Evolutionary conservation across 1,139 yeast genomes (phyloP), one percentile per base, ranked within the genome.

Genomic region (Yarrowia galli): DNA sequence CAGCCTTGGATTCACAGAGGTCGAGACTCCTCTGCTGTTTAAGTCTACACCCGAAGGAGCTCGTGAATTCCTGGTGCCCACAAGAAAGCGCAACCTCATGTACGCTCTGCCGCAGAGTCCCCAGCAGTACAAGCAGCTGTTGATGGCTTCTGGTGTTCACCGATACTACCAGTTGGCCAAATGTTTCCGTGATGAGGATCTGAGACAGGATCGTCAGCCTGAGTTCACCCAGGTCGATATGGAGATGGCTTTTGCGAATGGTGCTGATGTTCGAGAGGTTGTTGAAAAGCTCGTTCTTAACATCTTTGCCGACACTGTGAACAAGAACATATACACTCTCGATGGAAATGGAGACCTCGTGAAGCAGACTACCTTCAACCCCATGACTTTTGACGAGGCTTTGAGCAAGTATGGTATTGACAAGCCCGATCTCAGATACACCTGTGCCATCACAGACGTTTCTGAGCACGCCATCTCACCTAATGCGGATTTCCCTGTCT

Each of bases 1-100:
- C 13, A 69, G 72, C 7, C 72, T 75, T 40, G 79, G 79, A 0
- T 95, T 95, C 76, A 84, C 85, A 0, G 99, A 95, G 74, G 84
- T 96, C 51, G 99, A 95, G 75, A 95, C 99, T 0, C 99, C 99
- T 0, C 77, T 93, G 16, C 79, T 95, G 38, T 95, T 95, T 82
- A 93, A 95, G 75, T 91, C 97, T 0, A 95, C 99, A 0, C 99
- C 99, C 0, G 99, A 95, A 78, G 99, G 99, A 13, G 99, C 99
- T 1, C 82, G 97, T 51, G 99, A 95, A 78, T 95, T 95, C 75
- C 79, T 96, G 67, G 98, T 95, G 0, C 99, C 99, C 0, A 92
- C 98, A 0, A 83, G 98, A 71, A 79, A 83, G 20, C 77, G 80
- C 5, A 81, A 84, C 15, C 72, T 71, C 54, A 91, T 91, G 77